Evolutionary conservation across 345 rosid species (phyloP), one percentile per base, ranked within the genome.

Genomic region (Euphorbia peplus): DNA sequence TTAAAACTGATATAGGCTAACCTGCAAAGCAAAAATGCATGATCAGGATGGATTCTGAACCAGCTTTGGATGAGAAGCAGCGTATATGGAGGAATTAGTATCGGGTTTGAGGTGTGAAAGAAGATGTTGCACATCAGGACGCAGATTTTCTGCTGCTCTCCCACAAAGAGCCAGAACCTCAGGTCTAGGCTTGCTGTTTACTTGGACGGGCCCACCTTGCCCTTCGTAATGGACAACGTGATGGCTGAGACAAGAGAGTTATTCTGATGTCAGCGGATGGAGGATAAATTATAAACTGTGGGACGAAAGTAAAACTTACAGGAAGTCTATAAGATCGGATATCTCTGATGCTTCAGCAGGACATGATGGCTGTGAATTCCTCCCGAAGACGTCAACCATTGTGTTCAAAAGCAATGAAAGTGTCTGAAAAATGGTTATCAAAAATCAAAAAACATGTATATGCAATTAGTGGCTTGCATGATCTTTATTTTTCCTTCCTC

Each of bases 161-260:
- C 96, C 90, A 32, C 80, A 79, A 39, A 92, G 83, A 19, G 70
- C 85, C 75, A 95, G 84, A 44, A 92, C 84, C 68, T 92, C 96
- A 1, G 86, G 80, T 72, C 93, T 78, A 24, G 96, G 95, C 76
- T 86, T 92, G 92, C 97, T 92, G 83, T 75, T 87, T 32, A 84
- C 66, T 80, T 95, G 98, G 15, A 95, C 97, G 14, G 97, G 96
- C 63, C 96, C 97, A 62, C 92, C 97, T 66, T 92, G 95, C 47
- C 95, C 99, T 83, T 92, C 98, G 22, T 85, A 95, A 75, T 95
- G 98, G 83, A 95, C 76, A 5, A 87, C 81, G 55, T 95, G 97
- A 80, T 92, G 97, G 63, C 99, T 92, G 87, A 62, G 55, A 65
- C 22, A 60, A 15, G 0, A 5, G 2, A 16, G 18, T 41, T 1